These are phyloP conservation scores for Fusarium falciforme DNA, from an alignment of 2,329 filamentous ascomycete genomes.

Conservation along the genomic window DNA sequence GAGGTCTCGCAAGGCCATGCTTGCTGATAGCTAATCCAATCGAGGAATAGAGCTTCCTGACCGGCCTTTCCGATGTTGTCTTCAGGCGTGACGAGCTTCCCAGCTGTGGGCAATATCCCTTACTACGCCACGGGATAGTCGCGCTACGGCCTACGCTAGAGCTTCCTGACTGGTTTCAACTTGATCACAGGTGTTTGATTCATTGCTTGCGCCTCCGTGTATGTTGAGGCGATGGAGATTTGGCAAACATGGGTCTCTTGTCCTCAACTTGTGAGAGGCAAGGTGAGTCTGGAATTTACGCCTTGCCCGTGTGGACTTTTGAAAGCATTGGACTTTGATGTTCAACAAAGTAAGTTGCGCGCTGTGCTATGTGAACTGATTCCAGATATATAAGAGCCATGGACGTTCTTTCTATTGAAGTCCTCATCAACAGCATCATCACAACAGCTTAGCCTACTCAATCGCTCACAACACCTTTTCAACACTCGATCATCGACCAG, in stretches of 20 bases:
- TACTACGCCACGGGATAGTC: not conserved
- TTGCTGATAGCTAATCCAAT: not conserved
- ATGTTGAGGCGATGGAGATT: not conserved
- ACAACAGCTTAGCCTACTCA: no score
- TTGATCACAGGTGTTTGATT: not conserved
- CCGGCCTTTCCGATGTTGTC: not conserved
- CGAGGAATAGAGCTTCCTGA: not conserved
- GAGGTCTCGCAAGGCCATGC: not conserved
- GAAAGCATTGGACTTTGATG: not conserved
- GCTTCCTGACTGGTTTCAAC: not conserved
- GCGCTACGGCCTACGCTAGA: not conserved
- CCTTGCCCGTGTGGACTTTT: not conserved
- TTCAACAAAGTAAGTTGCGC: no score
- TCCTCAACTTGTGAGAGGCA: not conserved
- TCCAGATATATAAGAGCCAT: no score
- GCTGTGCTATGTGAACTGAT: no score
- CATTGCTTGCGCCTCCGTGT: not conserved
- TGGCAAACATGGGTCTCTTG: not conserved
- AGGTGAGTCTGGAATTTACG: not conserved
- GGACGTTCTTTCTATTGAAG: no score
- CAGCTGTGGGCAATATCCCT: not conserved
- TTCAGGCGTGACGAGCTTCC: not conserved
- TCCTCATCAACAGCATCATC: no score
- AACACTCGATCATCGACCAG: no score
- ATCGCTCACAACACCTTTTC: no score